Base-by-base conservation (phyloP, 2,329 filamentous ascomycete species). In the Parafenestella ontariensis region DNA sequence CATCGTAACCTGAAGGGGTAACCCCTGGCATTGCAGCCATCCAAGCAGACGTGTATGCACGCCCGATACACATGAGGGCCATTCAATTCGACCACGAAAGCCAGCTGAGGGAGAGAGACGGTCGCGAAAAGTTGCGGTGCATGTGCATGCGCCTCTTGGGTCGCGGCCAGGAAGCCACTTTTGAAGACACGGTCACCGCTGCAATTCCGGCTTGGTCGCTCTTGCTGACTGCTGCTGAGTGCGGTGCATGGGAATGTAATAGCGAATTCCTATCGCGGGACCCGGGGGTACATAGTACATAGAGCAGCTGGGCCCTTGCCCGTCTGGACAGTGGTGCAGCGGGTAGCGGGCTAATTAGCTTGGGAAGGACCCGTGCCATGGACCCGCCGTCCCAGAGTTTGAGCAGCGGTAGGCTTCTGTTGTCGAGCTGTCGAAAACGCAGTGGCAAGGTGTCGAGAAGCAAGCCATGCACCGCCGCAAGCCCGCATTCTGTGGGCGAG, bases 1-100 rank as follows among this genome's bases (percentile, higher is more conserved):
- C 10, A 24, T 23, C 10, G 13, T 23, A 21, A 39, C 37, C 37
- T 40, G 37, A 15, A 23, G 21, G 52, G 43, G 52, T 36, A 41
- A 47, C 36, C 41, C 44, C 48, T 31, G 52, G 49, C 40, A 24
- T 43, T 43, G 41, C 41, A 18, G 24, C n/a, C 24, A 15, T 17
- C 41, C 41, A 28, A 28, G 36, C 36, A 29, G 26, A 31, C 23
- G 41, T 29, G 41, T 18, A 21, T 40, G 37, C 37, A 40, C 18
- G 20, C 21, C 37, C 31, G 17, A 34, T 34, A 17, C 31, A 34
- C 31, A 34, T 15, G 31, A 34, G 31, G 31, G 4, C 24, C 31
- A 34, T 34, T 34, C 31, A n/a, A 9, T 23, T 11, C 24, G 37
- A 10, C 17, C 8, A 17, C 36, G 36, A 5, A 20, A 3, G 36